Evolutionary conservation across 2,329 filamentous ascomycete genomes (phyloP).

Genomic region (Penicillium sp.): DNA sequence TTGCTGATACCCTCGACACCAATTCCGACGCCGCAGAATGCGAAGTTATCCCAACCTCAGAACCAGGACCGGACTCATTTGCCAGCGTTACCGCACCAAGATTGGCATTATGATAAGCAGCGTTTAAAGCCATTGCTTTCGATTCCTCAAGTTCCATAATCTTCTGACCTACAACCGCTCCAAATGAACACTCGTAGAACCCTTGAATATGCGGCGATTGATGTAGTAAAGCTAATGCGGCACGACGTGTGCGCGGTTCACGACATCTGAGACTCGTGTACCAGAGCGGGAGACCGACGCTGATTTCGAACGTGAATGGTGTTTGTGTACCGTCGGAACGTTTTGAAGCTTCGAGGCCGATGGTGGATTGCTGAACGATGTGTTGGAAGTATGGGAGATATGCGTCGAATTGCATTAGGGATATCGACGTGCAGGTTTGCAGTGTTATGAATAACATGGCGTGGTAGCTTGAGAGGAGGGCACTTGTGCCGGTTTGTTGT

Average conservation of each 20-base stretch:
- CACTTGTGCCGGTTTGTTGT: constrained; percentile 17
- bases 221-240: constrained; percentile 27
- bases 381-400: constrained; percentile 26
- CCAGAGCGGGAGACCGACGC: constrained; percentile 30
- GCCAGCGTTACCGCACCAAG: neutral
- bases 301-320: constrained; percentile 34
- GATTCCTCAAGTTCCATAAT: constrained; percentile 34
- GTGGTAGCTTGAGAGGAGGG: constrained; percentile 26
- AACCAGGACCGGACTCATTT: neutral
- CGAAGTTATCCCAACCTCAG: neutral
- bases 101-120: neutral
- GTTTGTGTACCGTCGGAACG: constrained; percentile 26
- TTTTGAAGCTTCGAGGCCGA: constrained; percentile 19
- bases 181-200: constrained; percentile 22
- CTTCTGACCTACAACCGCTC: constrained; percentile 19
- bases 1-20: neutral
- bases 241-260: constrained; percentile 30
- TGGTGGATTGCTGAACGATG: constrained; percentile 27
- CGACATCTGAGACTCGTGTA: constrained; percentile 34
- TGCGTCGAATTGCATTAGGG: constrained; percentile 21
- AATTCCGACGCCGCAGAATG: neutral
- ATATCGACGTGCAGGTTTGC: constrained; percentile 20
- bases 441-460: constrained; percentile 26
- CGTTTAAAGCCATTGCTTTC: constrained; percentile 11
- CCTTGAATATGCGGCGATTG: constrained; percentile 29